Conservation (phyloP, 2,329 filamentous ascomycete species). For the Botryotinia calthae region DNA sequence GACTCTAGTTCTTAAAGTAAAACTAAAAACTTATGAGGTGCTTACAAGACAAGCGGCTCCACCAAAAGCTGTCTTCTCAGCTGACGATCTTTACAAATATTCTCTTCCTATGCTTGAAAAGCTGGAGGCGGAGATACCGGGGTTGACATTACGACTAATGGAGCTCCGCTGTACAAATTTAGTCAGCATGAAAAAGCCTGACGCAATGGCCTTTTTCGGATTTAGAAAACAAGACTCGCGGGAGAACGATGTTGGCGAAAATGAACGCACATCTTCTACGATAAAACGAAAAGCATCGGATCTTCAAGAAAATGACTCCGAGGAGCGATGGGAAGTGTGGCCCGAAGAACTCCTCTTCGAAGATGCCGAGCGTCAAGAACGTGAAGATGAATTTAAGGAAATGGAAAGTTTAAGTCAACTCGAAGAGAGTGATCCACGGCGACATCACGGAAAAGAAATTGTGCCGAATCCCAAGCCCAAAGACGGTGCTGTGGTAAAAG, state of each 20-base stretch:
- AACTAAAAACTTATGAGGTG: slow-evolving; percentile 91
- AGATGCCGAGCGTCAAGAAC: slow-evolving; percentile 57
- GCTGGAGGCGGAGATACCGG: slow-evolving; percentile 77
- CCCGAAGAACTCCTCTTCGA: slow-evolving; percentile 63
- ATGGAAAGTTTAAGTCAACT: slow-evolving; percentile 59
- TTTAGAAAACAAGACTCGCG: slow-evolving; percentile 43
- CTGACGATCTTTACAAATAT: slow-evolving; percentile 81
- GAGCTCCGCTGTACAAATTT: slow-evolving; percentile 86
- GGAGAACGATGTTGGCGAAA: slow-evolving; percentile 22
- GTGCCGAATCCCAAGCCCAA: slow-evolving; percentile 43
- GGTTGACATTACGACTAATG: slow-evolving; percentile 79
- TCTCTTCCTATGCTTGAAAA: slow-evolving; percentile 80
- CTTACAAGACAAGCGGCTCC: slow-evolving; percentile 76
- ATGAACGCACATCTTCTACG: slow-evolving; percentile 23
- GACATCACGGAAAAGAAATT: slow-evolving; percentile 53
- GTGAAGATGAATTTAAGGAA: slow-evolving; percentile 59
- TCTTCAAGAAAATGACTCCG: slow-evolving; percentile 42
- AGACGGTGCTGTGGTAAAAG: slow-evolving; percentile 33
- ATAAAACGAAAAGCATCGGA: slow-evolving; percentile 42
- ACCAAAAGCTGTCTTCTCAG: slow-evolving; percentile 67
- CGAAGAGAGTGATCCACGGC: slow-evolving; percentile 34
- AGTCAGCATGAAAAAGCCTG: slow-evolving; percentile 77
- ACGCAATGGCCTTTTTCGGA: slow-evolving; percentile 78
- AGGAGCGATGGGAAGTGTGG: slow-evolving; percentile 63
- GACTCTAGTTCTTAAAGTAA: slow-evolving; percentile 90